Percentiles rank a stretch among this genome's conserved stretches.
Conservation (phyloP, 106 monocot genomes). For the Acorus gramineus region DNA sequence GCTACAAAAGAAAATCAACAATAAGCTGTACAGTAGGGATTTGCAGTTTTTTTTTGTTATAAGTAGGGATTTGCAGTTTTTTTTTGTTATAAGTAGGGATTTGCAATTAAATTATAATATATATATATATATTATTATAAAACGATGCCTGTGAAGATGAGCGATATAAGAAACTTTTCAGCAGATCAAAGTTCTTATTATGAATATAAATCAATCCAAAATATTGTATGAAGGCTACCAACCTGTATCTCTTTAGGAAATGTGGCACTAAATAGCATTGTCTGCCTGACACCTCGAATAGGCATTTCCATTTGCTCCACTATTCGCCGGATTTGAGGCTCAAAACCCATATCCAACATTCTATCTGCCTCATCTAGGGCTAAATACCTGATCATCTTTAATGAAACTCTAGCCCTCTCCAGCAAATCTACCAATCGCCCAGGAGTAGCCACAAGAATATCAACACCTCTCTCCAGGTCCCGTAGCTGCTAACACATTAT, state of each 20-base stretch:
- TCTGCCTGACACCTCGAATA: conserved; percentile 62
- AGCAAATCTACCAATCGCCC: conserved; percentile 84
- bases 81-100: too few relatives aligned
- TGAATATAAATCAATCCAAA: background rate
- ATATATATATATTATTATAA: too few relatives aligned
- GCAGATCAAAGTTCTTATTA: background rate
- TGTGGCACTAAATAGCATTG: conserved; percentile 95
- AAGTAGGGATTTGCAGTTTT: too few relatives aligned
- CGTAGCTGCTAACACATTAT: conserved; percentile 35
- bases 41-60: too few relatives aligned
- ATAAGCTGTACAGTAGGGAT: too few relatives aligned
- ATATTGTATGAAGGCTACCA: background rate
- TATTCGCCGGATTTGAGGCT: conserved; percentile 88
- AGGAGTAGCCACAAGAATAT: conserved; percentile 96
- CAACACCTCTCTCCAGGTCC: conserved; percentile 83
- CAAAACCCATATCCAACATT: conserved; percentile 99
- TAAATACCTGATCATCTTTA: conserved; percentile 68
- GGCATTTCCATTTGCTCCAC: conserved; percentile 99
- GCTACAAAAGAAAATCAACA: too few relatives aligned
- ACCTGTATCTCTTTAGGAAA: conserved; percentile 94
- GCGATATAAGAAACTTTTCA: background rate
- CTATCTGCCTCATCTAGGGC: conserved; percentile 92
- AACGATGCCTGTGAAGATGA: too few relatives aligned
- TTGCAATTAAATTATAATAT: too few relatives aligned
- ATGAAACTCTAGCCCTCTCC: conserved; percentile 81